Evolutionary conservation across 192 early-diverging fungal species (phyloP), one percentile per base, ranked within the genome.

Genomic region (Chytriomyces sp.): DNA sequence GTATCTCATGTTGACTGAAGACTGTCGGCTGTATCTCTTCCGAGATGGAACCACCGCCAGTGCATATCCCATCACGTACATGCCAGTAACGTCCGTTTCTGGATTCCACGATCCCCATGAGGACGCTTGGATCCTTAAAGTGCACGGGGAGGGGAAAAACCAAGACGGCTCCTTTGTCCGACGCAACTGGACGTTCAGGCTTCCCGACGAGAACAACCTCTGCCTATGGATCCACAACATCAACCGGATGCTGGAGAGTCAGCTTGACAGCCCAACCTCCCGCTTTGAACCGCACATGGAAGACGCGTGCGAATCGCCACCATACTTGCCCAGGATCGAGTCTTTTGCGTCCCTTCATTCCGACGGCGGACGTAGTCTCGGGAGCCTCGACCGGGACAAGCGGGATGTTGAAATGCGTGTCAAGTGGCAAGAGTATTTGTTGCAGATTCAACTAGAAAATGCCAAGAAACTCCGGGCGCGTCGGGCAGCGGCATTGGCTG

Each of bases 151-250:
- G 10, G 64, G 64, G 30, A 0, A n/a, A 1, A 33, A 31, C 39
- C 8, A 7, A 25, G 33, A 44, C 30, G 64, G 64, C 8, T 19
- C 64, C 14, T 8, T 52, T 25, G 64, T 66, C 17, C 28, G 52
- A 33, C 64, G 64, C 41, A 38, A n/a, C n/a, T 66, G 64, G 64
- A 53, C 19, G n/a, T 44, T 66, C 7, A 38, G 41, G 30, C 52
- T 38, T 44, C 14, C 38, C n/a, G 64, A 66, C 44, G 64, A 66
- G 32, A 7, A 25, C 40, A 66, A 38, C 12, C 19, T 66, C 40
- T 14, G 12, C 5, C 19, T 40, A 3, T 66, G 64, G 64, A 38
- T 66, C 2, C 28, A 52, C 38, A 1, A 8, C 3, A 19, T 66
- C 4, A 14, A n/a, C 14, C 33, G 25, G n/a, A 30, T 40, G 7